phyloP scores from a whole-genome alignment of 108 stramenopile species.

The Nitzschia sp. region DNA sequence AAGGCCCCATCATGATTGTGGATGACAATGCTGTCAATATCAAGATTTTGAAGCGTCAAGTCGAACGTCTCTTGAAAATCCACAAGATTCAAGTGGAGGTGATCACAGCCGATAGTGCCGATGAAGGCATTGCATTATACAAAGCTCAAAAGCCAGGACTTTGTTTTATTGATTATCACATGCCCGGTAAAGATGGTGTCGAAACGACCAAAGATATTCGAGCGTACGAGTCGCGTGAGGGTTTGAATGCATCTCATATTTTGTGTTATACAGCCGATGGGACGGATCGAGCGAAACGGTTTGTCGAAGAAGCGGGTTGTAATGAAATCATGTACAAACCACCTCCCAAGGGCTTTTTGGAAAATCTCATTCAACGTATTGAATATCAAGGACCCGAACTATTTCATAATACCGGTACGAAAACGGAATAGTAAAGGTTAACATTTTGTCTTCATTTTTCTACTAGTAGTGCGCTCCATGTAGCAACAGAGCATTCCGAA shows the following conservation, averaged over 20 bases:
- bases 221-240: slow-evolving; percentile 1
- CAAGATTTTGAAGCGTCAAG: slow-evolving; percentile 21
- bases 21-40: slow-evolving; percentile 30
- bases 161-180: slow-evolving; percentile 29
- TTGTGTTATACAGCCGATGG: slow-evolving; percentile 28
- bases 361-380: no score
- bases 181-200: slow-evolving; percentile 22
- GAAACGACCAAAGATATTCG: slow-evolving; percentile 25
- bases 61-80: neutral
- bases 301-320: neutral
- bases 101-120: slow-evolving; percentile 8
- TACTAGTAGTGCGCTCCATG: no score
- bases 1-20: slow-evolving; percentile 17
- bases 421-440: no score
- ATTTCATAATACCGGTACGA: no score
- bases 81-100: neutral
- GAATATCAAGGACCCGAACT: no score
- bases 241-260: slow-evolving; percentile 2
- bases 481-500: no score
- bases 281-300: slow-evolving; percentile 5
- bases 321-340: slow-evolving; percentile 31
- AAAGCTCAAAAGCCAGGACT: slow-evolving; percentile 9
- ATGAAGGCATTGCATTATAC: neutral
- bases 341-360: slow-evolving; percentile 23
- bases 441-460: no score